These are phyloP conservation scores for Yarrowia bubula DNA, from an alignment of 805 yeast species.

Conservation along the genomic window DNA sequence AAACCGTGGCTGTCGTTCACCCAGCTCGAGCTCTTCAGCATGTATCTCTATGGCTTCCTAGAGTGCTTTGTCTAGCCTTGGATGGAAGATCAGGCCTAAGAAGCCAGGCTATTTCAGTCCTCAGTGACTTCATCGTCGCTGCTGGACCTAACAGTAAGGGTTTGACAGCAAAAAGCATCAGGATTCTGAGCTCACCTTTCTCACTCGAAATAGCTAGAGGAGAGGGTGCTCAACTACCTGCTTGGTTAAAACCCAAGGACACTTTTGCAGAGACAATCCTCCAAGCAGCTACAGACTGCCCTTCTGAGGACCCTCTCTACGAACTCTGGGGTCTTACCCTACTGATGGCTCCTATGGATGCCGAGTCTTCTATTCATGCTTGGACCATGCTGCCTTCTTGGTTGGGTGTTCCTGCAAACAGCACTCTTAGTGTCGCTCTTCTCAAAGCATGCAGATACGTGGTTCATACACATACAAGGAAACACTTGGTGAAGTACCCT, in stretches of 20 bases:
- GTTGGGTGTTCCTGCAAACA: not conserved
- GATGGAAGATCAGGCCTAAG: not conserved
- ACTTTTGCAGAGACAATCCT: not conserved
- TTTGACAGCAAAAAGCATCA: not conserved
- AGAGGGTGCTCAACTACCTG: conserved; percentile 7
- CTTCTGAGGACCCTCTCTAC: not conserved
- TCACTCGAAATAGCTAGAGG: not conserved
- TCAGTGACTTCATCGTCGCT: not conserved
- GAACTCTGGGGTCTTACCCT: conserved; percentile 15
- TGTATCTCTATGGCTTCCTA: conserved; percentile 10
- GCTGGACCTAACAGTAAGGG: conserved; percentile 2
- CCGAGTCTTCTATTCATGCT: not conserved
- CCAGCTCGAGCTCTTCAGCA: conserved; percentile 7
- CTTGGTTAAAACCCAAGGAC: conserved; percentile 3
- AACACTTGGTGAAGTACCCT: conserved; percentile 16
- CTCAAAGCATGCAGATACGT: conserved; percentile 19
- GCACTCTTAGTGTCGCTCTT: not conserved
- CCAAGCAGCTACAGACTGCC: not conserved
- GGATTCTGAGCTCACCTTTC: not conserved
- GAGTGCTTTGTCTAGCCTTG: not conserved
- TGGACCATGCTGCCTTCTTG: conserved; percentile 13
- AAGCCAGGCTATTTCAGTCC: conserved; percentile 1
- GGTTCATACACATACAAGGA: not conserved
- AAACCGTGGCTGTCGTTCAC: not conserved
- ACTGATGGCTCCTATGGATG: conserved; percentile 14